A percentile compares a stretch with the other conserved stretches of the same genome.
These are phyloP conservation scores for Aspergillus unguis DNA, from an alignment of 2,329 filamentous ascomycete species.

Conservation along the genomic window DNA sequence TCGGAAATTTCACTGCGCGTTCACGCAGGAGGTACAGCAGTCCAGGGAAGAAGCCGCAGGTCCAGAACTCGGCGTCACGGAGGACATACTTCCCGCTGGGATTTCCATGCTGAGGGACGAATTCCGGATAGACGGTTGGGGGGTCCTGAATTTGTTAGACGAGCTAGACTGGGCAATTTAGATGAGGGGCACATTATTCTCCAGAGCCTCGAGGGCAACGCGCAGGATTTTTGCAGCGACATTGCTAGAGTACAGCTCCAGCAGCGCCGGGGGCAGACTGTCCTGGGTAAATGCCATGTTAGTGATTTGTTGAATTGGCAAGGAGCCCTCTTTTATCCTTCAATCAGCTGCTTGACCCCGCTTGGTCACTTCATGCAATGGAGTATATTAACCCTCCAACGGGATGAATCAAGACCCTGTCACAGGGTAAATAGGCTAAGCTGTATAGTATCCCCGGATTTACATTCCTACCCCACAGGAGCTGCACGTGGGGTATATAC, in stretches of 20 bases:
- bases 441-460: too few species aligned
- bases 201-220: slow-evolving; percentile 12
- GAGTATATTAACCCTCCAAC: background rate
- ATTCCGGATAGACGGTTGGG: slow-evolving; percentile 7
- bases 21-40: slow-evolving; percentile 17
- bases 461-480: too few species aligned
- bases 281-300: background rate
- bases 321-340: background rate
- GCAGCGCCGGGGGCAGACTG: background rate
- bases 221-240: slow-evolving; percentile 15
- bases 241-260: slow-evolving; percentile 14
- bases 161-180: too few species aligned
- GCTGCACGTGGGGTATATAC: too few species aligned
- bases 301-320: background rate
- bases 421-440: too few species aligned
- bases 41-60: slow-evolving; percentile 25
- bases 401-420: too few species aligned
- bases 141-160: slow-evolving; percentile 4
- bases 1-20: slow-evolving; percentile 13
- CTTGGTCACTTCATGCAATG: background rate
- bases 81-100: slow-evolving; percentile 11
- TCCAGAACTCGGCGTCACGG: slow-evolving; percentile 21
- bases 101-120: slow-evolving; percentile 13
- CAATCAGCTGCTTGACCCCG: background rate
- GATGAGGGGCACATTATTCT: slow-evolving; percentile 1